Evolutionary conservation across 1,284 basidiomycete species (phyloP).

Genomic region (Marasmius tenuissimus): DNA sequence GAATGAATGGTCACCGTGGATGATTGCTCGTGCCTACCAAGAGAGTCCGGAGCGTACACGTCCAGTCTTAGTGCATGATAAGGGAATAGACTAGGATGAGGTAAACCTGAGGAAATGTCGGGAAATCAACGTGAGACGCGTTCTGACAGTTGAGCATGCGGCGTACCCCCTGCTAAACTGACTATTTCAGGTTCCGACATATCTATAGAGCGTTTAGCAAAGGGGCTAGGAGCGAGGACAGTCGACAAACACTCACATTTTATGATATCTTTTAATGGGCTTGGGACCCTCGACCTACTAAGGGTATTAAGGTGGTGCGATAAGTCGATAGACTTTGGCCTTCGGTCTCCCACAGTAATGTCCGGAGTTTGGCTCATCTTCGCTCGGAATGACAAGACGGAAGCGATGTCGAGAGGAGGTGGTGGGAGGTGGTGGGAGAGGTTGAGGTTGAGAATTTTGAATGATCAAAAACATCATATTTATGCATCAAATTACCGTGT

Average conservation of each 20-base stretch:
- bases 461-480: too few relatives aligned
- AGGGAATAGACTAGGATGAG: conserved; percentile 14
- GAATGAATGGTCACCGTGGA: not conserved
- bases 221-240: not conserved
- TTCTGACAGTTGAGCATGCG: not conserved
- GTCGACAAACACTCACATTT: conserved; percentile 7
- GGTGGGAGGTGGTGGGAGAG: too few relatives aligned
- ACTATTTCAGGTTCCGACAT: conserved; percentile 13
- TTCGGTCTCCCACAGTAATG: not conserved
- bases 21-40: not conserved
- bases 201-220: not conserved
- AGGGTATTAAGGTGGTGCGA: conserved; percentile 17
- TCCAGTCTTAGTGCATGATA: not conserved
- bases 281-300: conserved; percentile 10
- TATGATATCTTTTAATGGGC: conserved; percentile 15
- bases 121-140: not conserved
- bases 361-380: not conserved
- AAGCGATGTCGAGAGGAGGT: not conserved
- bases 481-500: too few relatives aligned
- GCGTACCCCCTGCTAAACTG: conserved; percentile 15
- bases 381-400: not conserved
- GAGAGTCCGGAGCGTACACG: not conserved
- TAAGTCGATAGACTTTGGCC: conserved; percentile 10
- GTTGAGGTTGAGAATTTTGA: too few relatives aligned
- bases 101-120: conserved; percentile 5